Evolutionary conservation across 805 yeast genomes (phyloP).

Genomic region (Cyberlindnera japonica): DNA sequence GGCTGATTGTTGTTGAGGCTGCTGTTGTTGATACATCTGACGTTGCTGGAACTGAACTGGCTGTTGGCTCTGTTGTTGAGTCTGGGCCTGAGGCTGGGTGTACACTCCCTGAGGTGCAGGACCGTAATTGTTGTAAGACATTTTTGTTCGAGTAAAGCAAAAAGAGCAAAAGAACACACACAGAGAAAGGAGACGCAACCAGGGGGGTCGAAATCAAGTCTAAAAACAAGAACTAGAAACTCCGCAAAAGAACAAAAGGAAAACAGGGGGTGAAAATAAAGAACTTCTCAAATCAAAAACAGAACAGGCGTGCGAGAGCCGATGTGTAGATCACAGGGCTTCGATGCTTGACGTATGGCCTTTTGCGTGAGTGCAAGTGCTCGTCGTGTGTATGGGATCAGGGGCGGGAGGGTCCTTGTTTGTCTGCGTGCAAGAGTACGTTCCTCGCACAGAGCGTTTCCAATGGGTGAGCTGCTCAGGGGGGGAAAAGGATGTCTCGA

Average conservation of each 20-base stretch:
- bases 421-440: too few relatives aligned
- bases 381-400: neutral
- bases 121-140: slow-evolving; percentile 1
- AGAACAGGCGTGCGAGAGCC: neutral
- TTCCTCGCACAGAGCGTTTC: too few relatives aligned
- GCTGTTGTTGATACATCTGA: slow-evolving; percentile 6
- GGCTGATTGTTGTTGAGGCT: slow-evolving; percentile 11
- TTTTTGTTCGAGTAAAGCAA: too few relatives aligned
- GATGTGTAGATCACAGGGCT: neutral
- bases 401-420: neutral
- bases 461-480: too few relatives aligned
- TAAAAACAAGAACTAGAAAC: neutral
- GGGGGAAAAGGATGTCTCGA: too few relatives aligned
- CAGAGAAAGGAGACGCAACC: neutral
- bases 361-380: neutral
- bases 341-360: neutral
- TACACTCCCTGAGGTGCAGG: neutral
- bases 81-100: too few relatives aligned
- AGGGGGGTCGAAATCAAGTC: neutral
- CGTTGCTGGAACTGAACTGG: slow-evolving; percentile 6
- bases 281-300: slow-evolving; percentile 1
- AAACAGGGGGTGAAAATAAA: neutral
- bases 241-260: neutral
- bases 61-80: neutral
- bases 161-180: neutral